Conservation (phyloP, 2,329 filamentous ascomycete genomes). For the Aspergillus bombycis region DNA sequence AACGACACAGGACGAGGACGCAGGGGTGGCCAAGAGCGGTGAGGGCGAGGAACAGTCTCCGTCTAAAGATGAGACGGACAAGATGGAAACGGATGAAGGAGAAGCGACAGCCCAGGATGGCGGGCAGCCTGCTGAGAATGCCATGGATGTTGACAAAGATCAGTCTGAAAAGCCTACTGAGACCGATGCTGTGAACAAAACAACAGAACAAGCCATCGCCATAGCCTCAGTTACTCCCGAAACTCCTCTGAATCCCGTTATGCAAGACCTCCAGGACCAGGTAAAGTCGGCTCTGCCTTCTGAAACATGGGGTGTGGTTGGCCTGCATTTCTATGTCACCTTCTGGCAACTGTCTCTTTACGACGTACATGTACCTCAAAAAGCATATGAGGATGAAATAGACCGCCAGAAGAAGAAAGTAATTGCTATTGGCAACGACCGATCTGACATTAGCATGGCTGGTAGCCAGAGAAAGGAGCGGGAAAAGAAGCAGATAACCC, state of each 20-base stretch:
- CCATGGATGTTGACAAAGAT: constrained; percentile 41
- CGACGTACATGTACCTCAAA: constrained; percentile 75
- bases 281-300: constrained; percentile 65
- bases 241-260: constrained; percentile 65
- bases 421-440: constrained; percentile 68
- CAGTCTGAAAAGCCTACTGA: constrained; percentile 21
- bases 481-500: constrained; percentile 69
- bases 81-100: constrained; percentile 39
- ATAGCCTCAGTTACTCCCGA: constrained; percentile 37
- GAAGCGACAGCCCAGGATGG: constrained; percentile 22
- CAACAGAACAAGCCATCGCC: constrained; percentile 24
- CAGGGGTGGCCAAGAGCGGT: constrained; percentile 17
- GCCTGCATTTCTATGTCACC: constrained; percentile 78
- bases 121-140: constrained; percentile 23
- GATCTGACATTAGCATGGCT: constrained; percentile 70
- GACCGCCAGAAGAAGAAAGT: constrained; percentile 69
- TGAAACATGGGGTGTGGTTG: constrained; percentile 70
- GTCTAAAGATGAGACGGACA: constrained; percentile 22
- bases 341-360: constrained; percentile 91
- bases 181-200: constrained; percentile 16
- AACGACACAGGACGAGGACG: constrained; percentile 31
- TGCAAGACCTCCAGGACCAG: constrained; percentile 73
- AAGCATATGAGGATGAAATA: constrained; percentile 77
- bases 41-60: constrained; percentile 27
- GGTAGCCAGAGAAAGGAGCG: constrained; percentile 69